Evolutionary conservation across 345 rosid genomes (phyloP), one percentile per base, ranked within the genome.

Genomic region (Ceriops zippeliana): DNA sequence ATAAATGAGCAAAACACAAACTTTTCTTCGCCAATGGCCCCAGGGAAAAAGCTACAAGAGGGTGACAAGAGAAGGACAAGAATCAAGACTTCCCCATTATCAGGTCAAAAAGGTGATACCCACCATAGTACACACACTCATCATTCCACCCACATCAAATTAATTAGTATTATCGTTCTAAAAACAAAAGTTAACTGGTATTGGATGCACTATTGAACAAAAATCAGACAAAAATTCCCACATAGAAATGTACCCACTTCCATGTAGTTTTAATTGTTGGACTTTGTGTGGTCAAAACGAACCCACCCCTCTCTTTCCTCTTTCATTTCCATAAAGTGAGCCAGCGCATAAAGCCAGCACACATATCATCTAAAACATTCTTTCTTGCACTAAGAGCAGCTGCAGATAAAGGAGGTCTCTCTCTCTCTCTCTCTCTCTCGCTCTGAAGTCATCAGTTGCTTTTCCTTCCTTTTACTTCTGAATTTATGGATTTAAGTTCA

Each of bases 301-400:
- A 70, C 72, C 42, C 66, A 53, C 58, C 31, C 22, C 60, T 66
- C 35, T 47, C n/a, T 28, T 35, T 56, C 30, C 26, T 60, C 53
- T 58, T 61, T 26, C 37, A 42, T 42, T 64, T 65, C 60, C 68
- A 66, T 70, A 77, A 81, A 79, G 79, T 77, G 62, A 65, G 68
- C 74, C 73, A 73, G 69, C 85, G 62, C 87, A 81, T 79, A 80
- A 82, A 79, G 83, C 82, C 78, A 82, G 58, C 65, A 70, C 31
- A 71, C 68, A 77, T 77, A 67, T 83, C 63, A 72, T 70, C 85
- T 78, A 75, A 82, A 78, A 82, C 85, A 84, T 82, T 80, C 85
- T 76, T 78, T 84, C 84, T 76, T 71, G 76, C 83, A 65, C 80
- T 67, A 71, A 70, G 76, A 75, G 75, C 83, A 73, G 85, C 82